Percentiles rank a stretch among this genome's conserved stretches.
phyloP scores from a whole-genome alignment of 306 rosid genomes.

The Heteromeles arbutifolia region DNA sequence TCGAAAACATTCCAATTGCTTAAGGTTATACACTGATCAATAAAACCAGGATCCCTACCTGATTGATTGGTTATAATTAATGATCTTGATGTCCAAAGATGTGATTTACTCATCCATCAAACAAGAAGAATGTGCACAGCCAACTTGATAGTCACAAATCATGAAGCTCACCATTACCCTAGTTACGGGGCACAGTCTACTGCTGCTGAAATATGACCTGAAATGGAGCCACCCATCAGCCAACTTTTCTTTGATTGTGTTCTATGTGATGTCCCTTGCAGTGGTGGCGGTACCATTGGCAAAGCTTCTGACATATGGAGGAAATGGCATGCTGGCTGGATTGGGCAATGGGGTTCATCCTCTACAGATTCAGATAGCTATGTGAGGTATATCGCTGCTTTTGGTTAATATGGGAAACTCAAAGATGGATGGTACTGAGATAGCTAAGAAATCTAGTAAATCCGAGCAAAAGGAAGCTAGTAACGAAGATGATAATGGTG shows the following conservation, averaged over 20 bases:
- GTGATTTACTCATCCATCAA: conserved; percentile 95
- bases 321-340: conserved; percentile 86
- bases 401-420: no score
- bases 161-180: conserved; percentile 94
- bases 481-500: no score
- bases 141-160: conserved; percentile 88
- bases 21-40: conserved; percentile 73
- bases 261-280: conserved; percentile 95
- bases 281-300: conserved; percentile 98
- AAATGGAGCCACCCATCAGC: conserved; percentile 39
- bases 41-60: conserved; percentile 68
- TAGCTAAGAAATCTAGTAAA: no score
- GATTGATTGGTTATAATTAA: conserved; percentile 91
- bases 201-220: conserved; percentile 23
- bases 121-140: conserved; percentile 97
- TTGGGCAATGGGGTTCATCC: conserved; percentile 79
- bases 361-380: conserved; percentile 65
- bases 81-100: conserved; percentile 95
- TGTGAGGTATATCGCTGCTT: no score
- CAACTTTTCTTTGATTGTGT: conserved; percentile 87
- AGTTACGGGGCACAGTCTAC: conserved; percentile 57
- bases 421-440: no score
- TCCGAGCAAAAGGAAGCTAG: no score
- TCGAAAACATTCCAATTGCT: conserved; percentile 97
- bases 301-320: conserved; percentile 99